Evolutionary conservation across 1,139 yeast species (phyloP), one percentile per base, ranked within the genome.

Genomic region (Petasospora rhodanensis): DNA sequence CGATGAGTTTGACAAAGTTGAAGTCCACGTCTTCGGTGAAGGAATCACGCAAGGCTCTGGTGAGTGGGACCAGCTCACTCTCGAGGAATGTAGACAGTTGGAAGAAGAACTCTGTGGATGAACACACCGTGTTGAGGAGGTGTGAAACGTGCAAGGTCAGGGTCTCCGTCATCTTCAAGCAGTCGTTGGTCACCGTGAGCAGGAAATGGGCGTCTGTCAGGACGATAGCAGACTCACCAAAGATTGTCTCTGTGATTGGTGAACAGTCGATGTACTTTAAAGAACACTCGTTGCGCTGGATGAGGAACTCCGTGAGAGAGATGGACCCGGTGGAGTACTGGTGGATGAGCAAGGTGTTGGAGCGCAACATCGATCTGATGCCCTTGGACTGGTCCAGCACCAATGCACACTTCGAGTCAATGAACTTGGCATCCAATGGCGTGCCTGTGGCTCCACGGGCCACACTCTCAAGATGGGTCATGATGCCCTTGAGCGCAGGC

Each of bases 71-170:
- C 11, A 24, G 24, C 4, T 29, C 27, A 9, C 4, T 15, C 12
- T 24, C 32, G 7, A 29, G 7, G 20, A 29, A 15, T n/a, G 22
- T 21, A 6, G 35, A 35, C 7, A 35, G 26, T 15, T 22, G n/a
- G 30, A 35, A 35, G 24, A 35, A 35, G n/a, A 35, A 15, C 5
- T 31, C 38, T 29, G 22, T 35, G 4, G 38, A 35, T 10, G 34
- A 24, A 6, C 22, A 32, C 4, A 34, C 27, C 2, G 20, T 24
- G 22, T 34, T 24, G 28, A 34, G 31, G 4, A 14, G 13, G 18
- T 27, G 31, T 6, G 26, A 24, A 8, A 22, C 18, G 21, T 34
- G 34, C 26, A 28, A 20, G 4, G 32, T 30, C 14, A 30, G 18
- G 4, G 25, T 30, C 19, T 27, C 32, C 5, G 32, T 24, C 10